Percentiles rank a stretch among this genome's conserved stretches.
phyloP scores from a whole-genome alignment of 331 rosid genomes.

The Quercus tomentella region DNA sequence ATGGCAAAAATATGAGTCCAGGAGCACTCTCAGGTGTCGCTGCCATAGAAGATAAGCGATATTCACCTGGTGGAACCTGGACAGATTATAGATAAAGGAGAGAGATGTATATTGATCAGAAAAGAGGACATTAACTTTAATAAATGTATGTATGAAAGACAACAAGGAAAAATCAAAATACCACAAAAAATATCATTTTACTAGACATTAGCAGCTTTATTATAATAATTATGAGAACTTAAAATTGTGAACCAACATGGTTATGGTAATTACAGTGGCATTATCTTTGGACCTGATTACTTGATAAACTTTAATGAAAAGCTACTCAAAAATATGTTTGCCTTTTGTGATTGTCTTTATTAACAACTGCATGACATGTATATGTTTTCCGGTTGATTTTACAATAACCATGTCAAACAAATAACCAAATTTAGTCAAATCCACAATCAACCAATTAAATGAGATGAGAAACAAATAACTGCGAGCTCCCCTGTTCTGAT shows the following conservation, averaged over 20 bases:
- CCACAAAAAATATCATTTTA: slow-evolving; percentile 1
- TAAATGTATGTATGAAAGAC: not conserved
- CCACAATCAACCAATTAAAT: not conserved
- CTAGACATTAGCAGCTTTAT: not conserved
- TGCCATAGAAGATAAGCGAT: slow-evolving; percentile 89
- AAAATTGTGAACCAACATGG: not conserved
- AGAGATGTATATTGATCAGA: slow-evolving; percentile 5
- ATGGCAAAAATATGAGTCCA: slow-evolving; percentile 81
- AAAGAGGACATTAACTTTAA: not conserved
- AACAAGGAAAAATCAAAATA: slow-evolving; percentile 10
- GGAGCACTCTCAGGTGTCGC: slow-evolving; percentile 70
- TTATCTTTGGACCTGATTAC: not conserved
- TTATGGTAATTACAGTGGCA: not conserved
- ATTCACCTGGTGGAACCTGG: slow-evolving; percentile 91
- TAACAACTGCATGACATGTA: not conserved
- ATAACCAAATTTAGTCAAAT: not conserved
- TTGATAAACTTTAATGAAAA: not conserved
- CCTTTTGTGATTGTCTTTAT: not conserved
- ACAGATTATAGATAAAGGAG: slow-evolving; percentile 6
- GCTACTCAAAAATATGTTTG: slow-evolving; percentile 1
- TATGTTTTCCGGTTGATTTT: not conserved
- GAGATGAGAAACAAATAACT: not conserved
- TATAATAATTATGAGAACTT: not conserved
- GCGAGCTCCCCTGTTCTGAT: not conserved
- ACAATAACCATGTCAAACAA: not conserved